Evolutionary conservation across 768 basidiomycete species (phyloP).

Genomic region (Pisolithus albus): DNA sequence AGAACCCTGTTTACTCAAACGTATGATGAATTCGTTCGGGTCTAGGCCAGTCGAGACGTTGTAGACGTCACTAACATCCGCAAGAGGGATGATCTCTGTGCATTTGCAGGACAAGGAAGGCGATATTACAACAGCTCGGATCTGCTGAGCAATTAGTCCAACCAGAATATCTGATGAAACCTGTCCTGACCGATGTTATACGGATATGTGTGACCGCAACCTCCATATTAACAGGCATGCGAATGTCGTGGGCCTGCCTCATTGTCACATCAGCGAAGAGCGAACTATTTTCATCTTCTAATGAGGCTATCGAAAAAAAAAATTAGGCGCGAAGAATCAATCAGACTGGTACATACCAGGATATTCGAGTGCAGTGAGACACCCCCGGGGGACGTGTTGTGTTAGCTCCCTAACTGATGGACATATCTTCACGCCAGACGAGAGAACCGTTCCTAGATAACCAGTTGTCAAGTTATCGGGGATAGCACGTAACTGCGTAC

Average conservation of each 20-base stretch:
- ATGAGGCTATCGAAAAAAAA: slow-evolving; percentile 34
- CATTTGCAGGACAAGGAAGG: slow-evolving; percentile 65
- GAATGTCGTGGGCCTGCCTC: slow-evolving; percentile 57
- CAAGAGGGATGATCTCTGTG: slow-evolving; percentile 72
- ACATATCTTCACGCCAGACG: slow-evolving; percentile 49
- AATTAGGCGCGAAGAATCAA: neutral
- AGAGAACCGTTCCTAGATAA: slow-evolving; percentile 44
- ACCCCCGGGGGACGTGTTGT: slow-evolving; percentile 45
- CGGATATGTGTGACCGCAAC: slow-evolving; percentile 67
- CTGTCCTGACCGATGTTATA: slow-evolving; percentile 55
- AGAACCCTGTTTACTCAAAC: slow-evolving; percentile 60
- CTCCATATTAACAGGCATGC: slow-evolving; percentile 64
- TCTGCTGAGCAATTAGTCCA: slow-evolving; percentile 30
- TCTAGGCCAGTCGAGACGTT: slow-evolving; percentile 74
- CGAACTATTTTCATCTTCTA: slow-evolving; percentile 55
- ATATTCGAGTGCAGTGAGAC: slow-evolving; percentile 41
- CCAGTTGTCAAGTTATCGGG: slow-evolving; percentile 2
- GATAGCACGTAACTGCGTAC: slow-evolving; percentile 22
- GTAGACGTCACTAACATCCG: slow-evolving; percentile 83
- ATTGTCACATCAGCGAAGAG: slow-evolving; percentile 59
- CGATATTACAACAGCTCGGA: slow-evolving; percentile 67
- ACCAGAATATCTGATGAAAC: neutral
- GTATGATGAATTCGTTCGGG: slow-evolving; percentile 73
- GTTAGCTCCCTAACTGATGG: slow-evolving; percentile 57
- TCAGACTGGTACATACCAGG: slow-evolving; percentile 42